These are phyloP conservation scores for Sclerospora graminicola DNA, from an alignment of 352 stramenopile genomes.

Conservation along the genomic window DNA sequence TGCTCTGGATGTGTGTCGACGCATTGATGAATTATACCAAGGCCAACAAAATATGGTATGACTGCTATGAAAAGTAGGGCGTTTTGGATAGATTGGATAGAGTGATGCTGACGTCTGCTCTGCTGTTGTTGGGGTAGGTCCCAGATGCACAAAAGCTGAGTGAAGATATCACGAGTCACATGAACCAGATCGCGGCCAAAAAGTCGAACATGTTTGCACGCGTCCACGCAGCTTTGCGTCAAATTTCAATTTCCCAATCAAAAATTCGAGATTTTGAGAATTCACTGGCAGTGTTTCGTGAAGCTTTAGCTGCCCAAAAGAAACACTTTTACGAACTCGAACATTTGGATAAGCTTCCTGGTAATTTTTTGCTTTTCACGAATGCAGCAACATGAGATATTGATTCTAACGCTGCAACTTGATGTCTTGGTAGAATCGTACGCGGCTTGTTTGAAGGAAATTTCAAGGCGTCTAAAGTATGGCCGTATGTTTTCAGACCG, in stretches of 20 bases:
- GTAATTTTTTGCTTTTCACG: constrained; percentile 11
- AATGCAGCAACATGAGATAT: not conserved
- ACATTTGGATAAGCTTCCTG: constrained; percentile 71
- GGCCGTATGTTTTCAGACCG: constrained; percentile 62
- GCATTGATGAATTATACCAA: constrained; percentile 70
- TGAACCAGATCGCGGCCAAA: constrained; percentile 42
- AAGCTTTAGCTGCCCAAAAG: constrained; percentile 65
- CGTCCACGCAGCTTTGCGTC: constrained; percentile 51
- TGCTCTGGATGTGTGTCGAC: constrained; percentile 71
- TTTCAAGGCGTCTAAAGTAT: constrained; percentile 61
- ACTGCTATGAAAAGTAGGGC: not conserved
- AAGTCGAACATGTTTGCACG: constrained; percentile 44
- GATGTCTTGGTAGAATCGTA: constrained; percentile 46
- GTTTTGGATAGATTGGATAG: not conserved
- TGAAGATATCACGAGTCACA: constrained; percentile 41
- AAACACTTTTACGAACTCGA: constrained; percentile 81
- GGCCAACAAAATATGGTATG: constrained; percentile 59
- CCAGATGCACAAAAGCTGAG: constrained; percentile 54
- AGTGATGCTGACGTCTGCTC: constrained; percentile 1
- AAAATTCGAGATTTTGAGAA: constrained; percentile 87
- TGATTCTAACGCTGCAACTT: not conserved
- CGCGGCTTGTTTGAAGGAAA: constrained; percentile 64
- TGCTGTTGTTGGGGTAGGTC: constrained; percentile 30
- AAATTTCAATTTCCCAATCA: constrained; percentile 72
- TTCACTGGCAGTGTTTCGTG: constrained; percentile 70